Conservation (phyloP, 2,329 filamentous ascomycete genomes). For the Neofusicoccum sp. region DNA sequence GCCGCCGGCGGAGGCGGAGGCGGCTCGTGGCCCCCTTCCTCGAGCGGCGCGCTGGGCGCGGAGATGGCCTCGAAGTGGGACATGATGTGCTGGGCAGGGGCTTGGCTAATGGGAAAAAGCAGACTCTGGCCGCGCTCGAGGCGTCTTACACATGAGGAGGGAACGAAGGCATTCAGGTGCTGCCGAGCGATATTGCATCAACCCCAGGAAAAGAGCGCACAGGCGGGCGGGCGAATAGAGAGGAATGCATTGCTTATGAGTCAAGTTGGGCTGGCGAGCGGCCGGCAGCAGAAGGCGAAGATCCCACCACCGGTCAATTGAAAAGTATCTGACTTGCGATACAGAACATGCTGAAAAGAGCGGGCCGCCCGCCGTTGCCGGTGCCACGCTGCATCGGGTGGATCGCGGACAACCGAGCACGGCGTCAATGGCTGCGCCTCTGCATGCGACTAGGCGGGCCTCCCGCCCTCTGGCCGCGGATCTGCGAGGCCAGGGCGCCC, state of each 20-base stretch:
- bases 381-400: too few relatives aligned
- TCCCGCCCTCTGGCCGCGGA: not conserved
- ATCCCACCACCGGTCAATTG: not conserved
- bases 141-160: not conserved
- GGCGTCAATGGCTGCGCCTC: not conserved
- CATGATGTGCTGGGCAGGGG: not conserved
- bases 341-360: not conserved
- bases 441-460: not conserved
- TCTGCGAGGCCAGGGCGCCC: not conserved
- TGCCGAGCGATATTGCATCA: not conserved
- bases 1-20: not conserved
- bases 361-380: not conserved
- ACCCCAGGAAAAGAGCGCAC: not conserved
- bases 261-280: not conserved
- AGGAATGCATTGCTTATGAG: conserved; percentile 15
- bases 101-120: not conserved
- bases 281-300: not conserved
- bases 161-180: not conserved
- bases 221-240: not conserved
- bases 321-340: not conserved
- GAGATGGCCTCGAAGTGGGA: conserved; percentile 15
- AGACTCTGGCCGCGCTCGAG: not conserved
- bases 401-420: conserved; percentile 8
- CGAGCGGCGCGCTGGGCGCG: conserved; percentile 4
- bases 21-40: not conserved